phyloP scores from a whole-genome alignment of 139 green algal species.

The Micromonas commoda region DNA sequence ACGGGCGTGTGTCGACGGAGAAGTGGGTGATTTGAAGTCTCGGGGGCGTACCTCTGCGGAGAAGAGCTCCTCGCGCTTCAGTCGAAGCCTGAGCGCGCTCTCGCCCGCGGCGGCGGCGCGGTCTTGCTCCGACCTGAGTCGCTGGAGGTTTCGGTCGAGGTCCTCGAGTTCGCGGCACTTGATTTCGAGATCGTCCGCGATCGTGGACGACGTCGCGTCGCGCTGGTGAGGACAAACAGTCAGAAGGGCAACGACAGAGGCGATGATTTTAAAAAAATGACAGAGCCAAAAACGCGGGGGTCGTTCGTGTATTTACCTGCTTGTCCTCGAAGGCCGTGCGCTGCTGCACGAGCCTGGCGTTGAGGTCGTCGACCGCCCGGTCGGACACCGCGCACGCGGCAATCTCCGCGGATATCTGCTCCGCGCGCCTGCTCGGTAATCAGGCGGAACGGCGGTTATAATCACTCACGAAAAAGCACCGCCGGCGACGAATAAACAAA shows the following conservation, averaged over 20 bases:
- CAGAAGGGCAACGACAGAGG: too few relatives aligned
- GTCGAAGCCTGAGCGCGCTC: slow-evolving; percentile 6
- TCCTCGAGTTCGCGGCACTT: not conserved
- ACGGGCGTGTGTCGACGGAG: not conserved
- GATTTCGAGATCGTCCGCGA: not conserved
- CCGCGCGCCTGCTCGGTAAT: too few relatives aligned
- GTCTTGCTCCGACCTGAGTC: slow-evolving; percentile 16
- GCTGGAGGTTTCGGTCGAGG: not conserved
- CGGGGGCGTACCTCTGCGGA: not conserved
- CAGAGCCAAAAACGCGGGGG: too few relatives aligned
- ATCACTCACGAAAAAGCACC: too few relatives aligned
- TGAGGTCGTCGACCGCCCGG: not conserved
- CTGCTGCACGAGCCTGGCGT: not conserved
- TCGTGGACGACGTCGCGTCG: too few relatives aligned
- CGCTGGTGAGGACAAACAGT: too few relatives aligned
- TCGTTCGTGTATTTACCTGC: not conserved
- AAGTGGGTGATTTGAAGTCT: not conserved
- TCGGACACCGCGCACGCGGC: slow-evolving; percentile 1
- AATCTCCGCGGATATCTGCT: not conserved
- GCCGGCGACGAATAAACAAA: too few relatives aligned
- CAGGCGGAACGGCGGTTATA: too few relatives aligned
- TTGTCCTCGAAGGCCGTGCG: not conserved
- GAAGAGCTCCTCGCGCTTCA: slow-evolving; percentile 22
- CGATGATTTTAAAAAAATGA: too few relatives aligned
- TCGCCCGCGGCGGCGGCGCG: not conserved